Evolutionary conservation across 192 early-diverging fungal species (phyloP).

Genomic region (Geranomyces michiganensis): DNA sequence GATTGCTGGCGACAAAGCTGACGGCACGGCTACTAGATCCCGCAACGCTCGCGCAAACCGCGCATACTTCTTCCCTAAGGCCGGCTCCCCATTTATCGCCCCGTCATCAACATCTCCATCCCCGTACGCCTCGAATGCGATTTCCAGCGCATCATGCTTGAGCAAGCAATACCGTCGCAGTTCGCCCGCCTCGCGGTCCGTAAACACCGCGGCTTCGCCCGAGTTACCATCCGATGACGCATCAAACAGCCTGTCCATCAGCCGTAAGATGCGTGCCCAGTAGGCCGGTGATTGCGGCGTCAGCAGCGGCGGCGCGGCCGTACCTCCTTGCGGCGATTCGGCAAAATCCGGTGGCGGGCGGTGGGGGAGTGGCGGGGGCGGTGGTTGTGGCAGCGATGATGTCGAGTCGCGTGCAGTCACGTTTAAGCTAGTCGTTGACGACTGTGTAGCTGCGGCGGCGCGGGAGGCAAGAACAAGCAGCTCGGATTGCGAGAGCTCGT

Average conservation of each 20-base stretch:
- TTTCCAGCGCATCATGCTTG: constrained; percentile 16
- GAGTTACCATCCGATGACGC: too few species aligned
- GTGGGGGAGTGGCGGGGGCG: background rate
- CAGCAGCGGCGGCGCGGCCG: background rate
- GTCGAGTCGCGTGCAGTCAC: background rate
- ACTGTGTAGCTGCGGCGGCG: too few species aligned
- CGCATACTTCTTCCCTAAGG: constrained; percentile 1
- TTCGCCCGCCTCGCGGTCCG: background rate
- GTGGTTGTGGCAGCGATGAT: background rate
- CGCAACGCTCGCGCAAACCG: constrained; percentile 14
- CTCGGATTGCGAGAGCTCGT: constrained; percentile 5
- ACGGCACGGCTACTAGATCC: constrained; percentile 6
- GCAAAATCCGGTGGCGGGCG: background rate
- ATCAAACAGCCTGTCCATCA: constrained; percentile 9
- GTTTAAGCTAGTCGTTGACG: background rate
- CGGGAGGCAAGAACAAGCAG: background rate
- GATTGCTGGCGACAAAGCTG: background rate
- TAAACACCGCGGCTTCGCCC: background rate
- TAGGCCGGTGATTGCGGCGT: constrained; percentile 10
- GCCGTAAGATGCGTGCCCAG: constrained; percentile 16
- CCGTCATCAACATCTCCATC: constrained; percentile 7
- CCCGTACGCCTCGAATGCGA: constrained; percentile 25
- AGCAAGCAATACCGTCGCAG: constrained; percentile 12
- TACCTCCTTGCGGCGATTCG: background rate
- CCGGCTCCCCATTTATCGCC: background rate